Base-by-base conservation (phyloP, 495 filamentous ascomycete species). In the Trichocladium antarcticum region DNA sequence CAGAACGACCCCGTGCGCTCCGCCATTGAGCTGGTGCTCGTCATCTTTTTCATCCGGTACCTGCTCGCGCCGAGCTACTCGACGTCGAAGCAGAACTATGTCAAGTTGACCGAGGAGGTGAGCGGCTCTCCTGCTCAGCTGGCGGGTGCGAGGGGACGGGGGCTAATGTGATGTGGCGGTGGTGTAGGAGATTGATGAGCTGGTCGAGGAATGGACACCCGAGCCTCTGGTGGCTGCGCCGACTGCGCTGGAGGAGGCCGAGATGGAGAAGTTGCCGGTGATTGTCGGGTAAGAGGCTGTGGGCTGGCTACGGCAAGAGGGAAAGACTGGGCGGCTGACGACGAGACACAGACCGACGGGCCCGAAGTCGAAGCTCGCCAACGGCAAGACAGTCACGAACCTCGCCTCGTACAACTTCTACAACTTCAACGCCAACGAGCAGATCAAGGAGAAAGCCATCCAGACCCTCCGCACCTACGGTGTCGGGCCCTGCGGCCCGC, bases 131-230 rank as follows among this genome's bases (percentile, higher is more conserved):
- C 6, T 5, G 8, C 12, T 9, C 7, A 24, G 17, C n/a, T n/a
- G n/a, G n/a, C n/a, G n/a, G n/a, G n/a, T n/a, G n/a, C n/a, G n/a
- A n/a, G n/a, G 22, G 6, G 28, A 36, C 2, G 7, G 1, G 47
- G 36, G 51, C 47, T 42, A 49, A 10, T 17, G 31, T 11, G 22
- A 41, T 28, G 35, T 42, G 22, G 17, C n/a, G 31, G 11, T 1
- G 24, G 32, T 27, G 42, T 54, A 85, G 76, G 92, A 99, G 68
- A 90, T 99, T 54, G 92, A 99, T 61, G 92, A 99, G 55, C 73
- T 97, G 20, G 86, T 99, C 16, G 90, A 93, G 39, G 92, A 99
- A 53, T 99, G 92, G 92, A 85, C 80, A 2, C 92, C 92, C 0
- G 92, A 99, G 64, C 89, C 92, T 5, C 73, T 99, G 12, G 89